Percentiles rank a stretch among this genome's conserved stretches.
Conservation (phyloP, 352 stramenopile species). For the Phytophthora ohioensis region DNA sequence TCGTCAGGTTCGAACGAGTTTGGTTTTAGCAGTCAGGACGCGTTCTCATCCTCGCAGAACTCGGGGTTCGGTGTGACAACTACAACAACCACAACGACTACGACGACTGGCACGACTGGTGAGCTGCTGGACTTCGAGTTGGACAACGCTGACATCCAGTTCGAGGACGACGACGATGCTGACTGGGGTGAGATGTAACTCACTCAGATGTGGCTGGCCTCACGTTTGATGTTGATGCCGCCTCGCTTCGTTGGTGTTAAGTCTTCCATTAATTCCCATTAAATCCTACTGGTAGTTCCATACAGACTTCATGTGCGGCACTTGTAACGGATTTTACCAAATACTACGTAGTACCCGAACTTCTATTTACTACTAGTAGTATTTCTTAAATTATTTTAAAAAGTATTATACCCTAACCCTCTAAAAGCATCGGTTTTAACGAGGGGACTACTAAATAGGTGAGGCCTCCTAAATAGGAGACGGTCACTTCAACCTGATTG, state of each 20-base stretch:
- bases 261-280: conserved; percentile 16
- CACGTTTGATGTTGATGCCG: background rate
- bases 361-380: background rate
- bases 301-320: background rate
- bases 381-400: no score
- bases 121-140: conserved; percentile 83
- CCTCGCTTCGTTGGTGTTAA: conserved; percentile 5
- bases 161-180: conserved; percentile 83
- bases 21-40: conserved; percentile 40
- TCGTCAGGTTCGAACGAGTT: conserved; percentile 44
- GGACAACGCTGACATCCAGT: conserved; percentile 77
- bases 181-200: conserved; percentile 88
- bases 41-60: conserved; percentile 39
- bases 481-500: no score
- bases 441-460: background rate
- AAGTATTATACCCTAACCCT: no score
- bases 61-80: conserved; percentile 32
- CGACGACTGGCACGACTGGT: conserved; percentile 45
- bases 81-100: conserved; percentile 37
- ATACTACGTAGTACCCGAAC: background rate
- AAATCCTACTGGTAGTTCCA: conserved; percentile 2
- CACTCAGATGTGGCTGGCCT: background rate
- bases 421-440: background rate
- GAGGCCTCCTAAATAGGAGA: background rate
- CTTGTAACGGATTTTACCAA: no score